phyloP scores from a whole-genome alignment of 441 rosid species.

The Euphorbia neoarborescens region DNA sequence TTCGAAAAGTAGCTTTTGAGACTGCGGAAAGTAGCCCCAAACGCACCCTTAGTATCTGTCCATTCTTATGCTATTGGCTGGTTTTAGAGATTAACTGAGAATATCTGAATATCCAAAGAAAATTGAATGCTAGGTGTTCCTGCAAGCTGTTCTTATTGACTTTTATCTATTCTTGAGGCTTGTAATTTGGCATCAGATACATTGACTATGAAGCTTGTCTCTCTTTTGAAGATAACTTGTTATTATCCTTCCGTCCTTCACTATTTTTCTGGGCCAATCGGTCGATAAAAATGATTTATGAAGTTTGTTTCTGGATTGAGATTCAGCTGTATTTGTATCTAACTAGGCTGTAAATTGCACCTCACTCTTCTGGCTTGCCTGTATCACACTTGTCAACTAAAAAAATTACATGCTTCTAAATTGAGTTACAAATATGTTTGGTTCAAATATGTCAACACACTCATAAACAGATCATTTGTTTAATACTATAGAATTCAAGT shows the following conservation, averaged over 20 bases:
- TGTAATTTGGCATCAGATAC: neutral
- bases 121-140: neutral
- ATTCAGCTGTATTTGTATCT: constrained; percentile 3
- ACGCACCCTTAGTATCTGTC: neutral
- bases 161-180: neutral
- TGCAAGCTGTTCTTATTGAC: neutral
- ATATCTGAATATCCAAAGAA: neutral
- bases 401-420: too few relatives aligned
- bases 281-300: neutral
- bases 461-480: neutral
- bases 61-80: neutral
- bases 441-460: neutral
- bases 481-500: neutral
- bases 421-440: too few relatives aligned
- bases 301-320: neutral
- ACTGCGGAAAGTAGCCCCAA: too few relatives aligned
- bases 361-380: neutral
- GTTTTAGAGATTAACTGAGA: neutral
- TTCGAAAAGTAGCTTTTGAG: too few relatives aligned
- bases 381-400: neutral
- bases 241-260: neutral
- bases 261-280: neutral
- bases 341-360: neutral
- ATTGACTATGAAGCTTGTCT: neutral
- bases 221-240: neutral